These are phyloP conservation scores for Globisporangium yorkense DNA, from an alignment of 352 stramenopile species.

Conservation along the genomic window DNA sequence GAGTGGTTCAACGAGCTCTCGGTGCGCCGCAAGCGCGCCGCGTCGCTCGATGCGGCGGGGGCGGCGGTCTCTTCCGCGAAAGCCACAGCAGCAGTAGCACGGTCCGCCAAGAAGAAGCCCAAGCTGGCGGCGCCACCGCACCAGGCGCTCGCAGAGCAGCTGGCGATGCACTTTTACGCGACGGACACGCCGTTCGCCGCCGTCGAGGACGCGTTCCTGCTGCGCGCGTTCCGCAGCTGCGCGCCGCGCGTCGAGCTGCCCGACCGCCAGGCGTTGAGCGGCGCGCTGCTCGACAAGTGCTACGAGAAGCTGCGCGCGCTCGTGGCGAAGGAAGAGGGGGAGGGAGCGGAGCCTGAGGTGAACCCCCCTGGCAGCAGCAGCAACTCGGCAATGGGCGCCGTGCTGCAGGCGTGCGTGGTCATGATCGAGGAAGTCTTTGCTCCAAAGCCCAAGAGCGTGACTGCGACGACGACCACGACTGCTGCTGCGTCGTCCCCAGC, in stretches of 20 bases:
- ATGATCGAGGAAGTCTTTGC: conserved; percentile 18
- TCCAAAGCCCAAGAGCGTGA: neutral
- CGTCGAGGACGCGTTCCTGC: conserved; percentile 15
- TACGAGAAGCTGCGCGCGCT: conserved; percentile 3
- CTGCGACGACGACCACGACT: neutral
- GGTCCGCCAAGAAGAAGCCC: neutral
- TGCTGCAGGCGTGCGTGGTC: conserved; percentile 4
- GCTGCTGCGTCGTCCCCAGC: neutral
- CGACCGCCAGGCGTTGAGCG: conserved; percentile 6
- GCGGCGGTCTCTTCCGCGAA: neutral
- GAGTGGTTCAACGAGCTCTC: conserved; percentile 29
- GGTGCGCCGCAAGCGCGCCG: neutral
- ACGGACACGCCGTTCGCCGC: conserved; percentile 10
- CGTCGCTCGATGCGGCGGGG: neutral
- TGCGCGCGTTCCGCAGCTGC: conserved; percentile 7
- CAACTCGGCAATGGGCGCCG: neutral
- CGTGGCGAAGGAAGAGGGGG: neutral
- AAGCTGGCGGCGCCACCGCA: neutral
- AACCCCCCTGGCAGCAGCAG: conserved; percentile 6
- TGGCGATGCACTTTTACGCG: conserved; percentile 27
- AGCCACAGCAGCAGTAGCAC: neutral
- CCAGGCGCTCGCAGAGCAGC: conserved; percentile 4
- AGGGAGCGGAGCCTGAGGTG: neutral
- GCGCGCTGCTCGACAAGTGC: conserved; percentile 15
- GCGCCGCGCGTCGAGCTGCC: neutral